Conservation (phyloP, 1,139 yeast genomes). For the Scheffersomyces titani region DNA sequence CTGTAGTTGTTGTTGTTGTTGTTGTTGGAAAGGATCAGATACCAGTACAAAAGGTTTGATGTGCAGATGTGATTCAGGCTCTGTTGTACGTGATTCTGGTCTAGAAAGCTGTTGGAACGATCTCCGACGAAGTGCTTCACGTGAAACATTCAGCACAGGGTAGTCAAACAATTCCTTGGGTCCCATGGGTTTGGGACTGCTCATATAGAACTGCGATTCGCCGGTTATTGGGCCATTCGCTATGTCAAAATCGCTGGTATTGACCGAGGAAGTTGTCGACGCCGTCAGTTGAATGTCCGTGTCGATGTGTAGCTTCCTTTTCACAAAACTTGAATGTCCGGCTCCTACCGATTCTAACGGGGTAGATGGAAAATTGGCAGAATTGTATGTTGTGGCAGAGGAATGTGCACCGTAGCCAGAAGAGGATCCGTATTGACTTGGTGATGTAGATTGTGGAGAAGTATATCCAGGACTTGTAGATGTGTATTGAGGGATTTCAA, state of each 20-base stretch:
- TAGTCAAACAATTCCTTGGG: conserved; percentile 44
- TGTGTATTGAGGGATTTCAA: neutral
- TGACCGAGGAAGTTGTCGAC: neutral
- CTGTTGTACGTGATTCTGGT: conserved; percentile 5
- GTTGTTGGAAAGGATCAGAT: neutral
- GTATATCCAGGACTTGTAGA: neutral
- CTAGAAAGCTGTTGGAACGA: conserved; percentile 14
- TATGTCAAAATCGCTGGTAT: neutral
- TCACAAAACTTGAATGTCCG: neutral
- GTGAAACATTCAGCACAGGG: neutral
- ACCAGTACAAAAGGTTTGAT: neutral
- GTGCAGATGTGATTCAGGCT: neutral
- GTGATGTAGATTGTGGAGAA: neutral
- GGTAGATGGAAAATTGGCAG: neutral
- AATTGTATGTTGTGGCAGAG: neutral
- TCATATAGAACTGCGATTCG: conserved; percentile 2
- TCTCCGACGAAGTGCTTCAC: conserved; percentile 2
- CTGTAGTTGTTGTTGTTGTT: neutral
- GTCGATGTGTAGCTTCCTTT: neutral
- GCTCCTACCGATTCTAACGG: neutral
- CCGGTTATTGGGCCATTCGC: conserved; percentile 4
- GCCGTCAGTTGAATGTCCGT: neutral
- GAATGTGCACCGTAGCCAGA: neutral
- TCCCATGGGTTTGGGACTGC: conserved; percentile 44
- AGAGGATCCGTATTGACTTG: neutral